Base-by-base conservation (phyloP, 192 early-diverging fungal genomes). In the Umbelopsis sp. region DNA sequence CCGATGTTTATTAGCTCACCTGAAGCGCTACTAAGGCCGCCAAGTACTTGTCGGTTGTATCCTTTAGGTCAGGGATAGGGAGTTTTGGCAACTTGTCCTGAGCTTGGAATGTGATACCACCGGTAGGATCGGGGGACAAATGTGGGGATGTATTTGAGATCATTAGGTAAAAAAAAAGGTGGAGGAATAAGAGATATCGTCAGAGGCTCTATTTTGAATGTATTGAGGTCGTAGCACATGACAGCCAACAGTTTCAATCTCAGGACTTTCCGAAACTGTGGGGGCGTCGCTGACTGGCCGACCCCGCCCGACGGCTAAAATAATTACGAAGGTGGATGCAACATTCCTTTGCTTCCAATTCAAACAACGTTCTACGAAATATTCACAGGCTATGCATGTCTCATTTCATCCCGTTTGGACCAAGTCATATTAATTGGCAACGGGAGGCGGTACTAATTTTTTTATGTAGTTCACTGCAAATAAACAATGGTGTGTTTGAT, bases 1-100 rank as follows among this genome's bases (percentile, higher is more conserved):
- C 47, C 11, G n/a, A 66, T 7, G 50, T 4, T 20, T 69, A 74
- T 82, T 38, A 77, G 74, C 69, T 74, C 45, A 93, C 85, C 74
- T 84, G 79, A n/a, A 90, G 68, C 20, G 87, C 85, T n/a, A 73
- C 77, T 5, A 88, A 45, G 16, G 81, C 83, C 49, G 78, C 59
- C 4, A 90, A 53, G 65, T 88, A 89, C 44, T 72, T 76, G 45
- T 75, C 49, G 20, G 82, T 38, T 0, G 88, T 88, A 4, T 85
- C 81, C 54, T 80, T 75, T 8, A 90, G 81, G 20, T 77, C 43
- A 4, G 89, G 87, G 21, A 91, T 85, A 16, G 88, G 88, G 45
- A 89, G 74, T 10, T 85, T 82, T 41, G 87, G 88, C 12, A 90
- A 71, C 56, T 71, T 68, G 31, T 72, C 77, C 78, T 94, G 90